These are phyloP conservation scores for Passiflora organensis DNA, from an alignment of 345 rosid species.

Conservation along the genomic window DNA sequence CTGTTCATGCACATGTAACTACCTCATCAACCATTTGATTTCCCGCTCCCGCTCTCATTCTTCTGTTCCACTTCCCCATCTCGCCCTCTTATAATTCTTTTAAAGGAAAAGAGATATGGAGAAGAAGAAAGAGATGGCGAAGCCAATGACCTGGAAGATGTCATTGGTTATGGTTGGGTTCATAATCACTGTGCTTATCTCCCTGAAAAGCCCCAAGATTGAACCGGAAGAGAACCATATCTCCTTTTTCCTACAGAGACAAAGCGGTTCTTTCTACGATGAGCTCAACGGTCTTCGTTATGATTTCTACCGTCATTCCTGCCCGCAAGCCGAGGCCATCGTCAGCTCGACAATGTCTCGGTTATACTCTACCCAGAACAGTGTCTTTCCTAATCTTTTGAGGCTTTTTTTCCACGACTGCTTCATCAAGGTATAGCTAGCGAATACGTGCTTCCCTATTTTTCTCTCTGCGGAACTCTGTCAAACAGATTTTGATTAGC, in stretches of 20 bases:
- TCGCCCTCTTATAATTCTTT: no score
- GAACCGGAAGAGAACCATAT: neutral
- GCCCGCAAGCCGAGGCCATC: slow-evolving; percentile 38
- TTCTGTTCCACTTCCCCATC: no score
- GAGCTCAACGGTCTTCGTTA: slow-evolving; percentile 16
- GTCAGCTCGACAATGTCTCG: slow-evolving; percentile 23
- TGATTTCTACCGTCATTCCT: slow-evolving; percentile 34
- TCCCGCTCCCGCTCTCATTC: no score
- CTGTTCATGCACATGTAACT: no score
- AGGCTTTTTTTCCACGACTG: slow-evolving; percentile 44
- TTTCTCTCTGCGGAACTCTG: neutral
- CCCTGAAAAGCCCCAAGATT: slow-evolving; percentile 7
- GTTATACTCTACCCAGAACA: slow-evolving; percentile 18
- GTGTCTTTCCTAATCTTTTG: slow-evolving; percentile 27
- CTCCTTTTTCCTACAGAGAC: slow-evolving; percentile 13
- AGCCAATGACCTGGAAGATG: neutral
- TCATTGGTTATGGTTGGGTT: neutral
- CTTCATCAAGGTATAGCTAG: slow-evolving; percentile 37
- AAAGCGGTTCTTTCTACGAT: neutral
- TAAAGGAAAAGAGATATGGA: no score
- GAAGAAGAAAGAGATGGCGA: no score
- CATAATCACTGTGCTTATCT: slow-evolving; percentile 17
- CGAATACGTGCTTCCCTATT: neutral
- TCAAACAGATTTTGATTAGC: neutral
- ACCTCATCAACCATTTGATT: no score